Evolutionary conservation across 139 green algal species (phyloP).

Genomic region (Astrephomene gubernaculifera): DNA sequence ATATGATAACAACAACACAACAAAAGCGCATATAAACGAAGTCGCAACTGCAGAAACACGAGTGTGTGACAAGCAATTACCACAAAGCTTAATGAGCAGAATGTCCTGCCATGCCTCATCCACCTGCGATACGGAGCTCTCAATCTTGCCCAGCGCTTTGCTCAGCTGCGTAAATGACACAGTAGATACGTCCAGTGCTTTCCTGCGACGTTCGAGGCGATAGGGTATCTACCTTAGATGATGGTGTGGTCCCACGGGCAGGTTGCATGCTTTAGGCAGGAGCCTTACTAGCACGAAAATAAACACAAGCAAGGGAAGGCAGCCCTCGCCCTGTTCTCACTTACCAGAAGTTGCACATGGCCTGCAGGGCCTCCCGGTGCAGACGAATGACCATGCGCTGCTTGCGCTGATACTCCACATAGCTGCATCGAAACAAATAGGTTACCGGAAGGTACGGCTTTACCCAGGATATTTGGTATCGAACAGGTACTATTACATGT

Average conservation of each 20-base stretch:
- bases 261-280: neutral
- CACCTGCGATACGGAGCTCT: constrained; percentile 31
- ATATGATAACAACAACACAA: no score
- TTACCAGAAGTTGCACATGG: constrained; percentile 40
- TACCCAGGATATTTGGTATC: no score
- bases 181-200: neutral
- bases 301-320: neutral
- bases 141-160: constrained; percentile 34
- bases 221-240: neutral
- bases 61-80: neutral
- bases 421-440: no score
- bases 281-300: neutral
- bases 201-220: neutral
- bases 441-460: no score
- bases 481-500: no score
- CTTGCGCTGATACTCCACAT: constrained; percentile 46
- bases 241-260: neutral
- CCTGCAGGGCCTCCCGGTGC: constrained; percentile 34
- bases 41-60: neutral
- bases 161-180: constrained; percentile 39
- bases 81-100: no score
- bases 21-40: neutral
- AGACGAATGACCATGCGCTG: constrained; percentile 35
- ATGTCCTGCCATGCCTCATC: neutral
- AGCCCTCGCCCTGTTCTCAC: neutral